These are phyloP conservation scores for Pichia deserticola DNA, from an alignment of 805 yeast genomes.

Conservation along the genomic window DNA sequence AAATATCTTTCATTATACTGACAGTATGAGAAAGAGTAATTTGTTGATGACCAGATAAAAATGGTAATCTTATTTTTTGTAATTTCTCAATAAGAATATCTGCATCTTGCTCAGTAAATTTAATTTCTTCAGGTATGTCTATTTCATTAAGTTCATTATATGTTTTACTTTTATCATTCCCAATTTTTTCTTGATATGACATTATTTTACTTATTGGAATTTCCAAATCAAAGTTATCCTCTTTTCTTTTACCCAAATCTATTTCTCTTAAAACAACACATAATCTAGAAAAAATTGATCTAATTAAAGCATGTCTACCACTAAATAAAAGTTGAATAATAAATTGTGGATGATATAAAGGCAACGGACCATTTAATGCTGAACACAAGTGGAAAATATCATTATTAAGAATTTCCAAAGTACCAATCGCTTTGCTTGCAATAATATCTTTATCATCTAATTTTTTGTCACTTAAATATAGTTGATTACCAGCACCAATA, in stretches of 20 bases:
- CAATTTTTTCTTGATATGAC: neutral
- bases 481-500: conserved; percentile 84
- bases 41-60: conserved; percentile 86
- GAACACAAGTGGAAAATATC: conserved; percentile 64
- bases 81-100: conserved; percentile 50
- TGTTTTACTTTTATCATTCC: neutral
- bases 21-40: conserved; percentile 67
- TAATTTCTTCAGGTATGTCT: conserved; percentile 15
- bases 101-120: conserved; percentile 27
- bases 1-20: conserved; percentile 52
- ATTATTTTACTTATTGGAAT: conserved; percentile 3
- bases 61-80: conserved; percentile 62
- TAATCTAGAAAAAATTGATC: conserved; percentile 47
- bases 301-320: conserved; percentile 48
- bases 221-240: conserved; percentile 22
- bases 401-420: conserved; percentile 46
- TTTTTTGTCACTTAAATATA: conserved; percentile 69
- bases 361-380: conserved; percentile 82
- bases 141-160: conserved; percentile 16
- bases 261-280: conserved; percentile 48
- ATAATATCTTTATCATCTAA: conserved; percentile 48
- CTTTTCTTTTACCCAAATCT: conserved; percentile 28
- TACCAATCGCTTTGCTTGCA: conserved; percentile 48
- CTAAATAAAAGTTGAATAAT: conserved; percentile 66
- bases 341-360: conserved; percentile 86